phyloP scores from a whole-genome alignment of 352 stramenopile species.

The Globisporangium spinosum region DNA sequence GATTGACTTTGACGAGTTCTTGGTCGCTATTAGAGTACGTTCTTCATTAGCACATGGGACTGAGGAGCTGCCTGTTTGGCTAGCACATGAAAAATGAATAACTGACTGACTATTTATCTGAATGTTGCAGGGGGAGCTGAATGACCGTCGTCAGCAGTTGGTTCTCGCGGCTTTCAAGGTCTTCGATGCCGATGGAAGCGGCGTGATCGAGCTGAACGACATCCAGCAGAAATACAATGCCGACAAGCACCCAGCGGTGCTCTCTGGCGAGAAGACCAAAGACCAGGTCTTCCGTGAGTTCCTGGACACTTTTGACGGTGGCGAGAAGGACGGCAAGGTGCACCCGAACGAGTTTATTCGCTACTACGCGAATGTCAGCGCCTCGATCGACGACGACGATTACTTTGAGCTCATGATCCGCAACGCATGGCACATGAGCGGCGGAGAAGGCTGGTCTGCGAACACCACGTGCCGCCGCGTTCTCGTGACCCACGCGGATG shows the following conservation, averaged over 20 bases:
- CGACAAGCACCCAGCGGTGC: constrained; percentile 50
- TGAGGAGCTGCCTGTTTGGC: not conserved
- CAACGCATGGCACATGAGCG: constrained; percentile 80
- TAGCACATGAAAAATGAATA: not conserved
- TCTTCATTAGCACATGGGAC: not conserved
- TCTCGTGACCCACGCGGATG: constrained; percentile 51
- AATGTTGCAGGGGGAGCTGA: constrained; percentile 33
- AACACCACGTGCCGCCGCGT: constrained; percentile 70
- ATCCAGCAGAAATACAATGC: constrained; percentile 47
- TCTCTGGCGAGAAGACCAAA: constrained; percentile 30
- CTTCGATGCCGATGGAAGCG: constrained; percentile 56
- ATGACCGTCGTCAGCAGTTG: constrained; percentile 39
- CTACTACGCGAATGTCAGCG: constrained; percentile 82
- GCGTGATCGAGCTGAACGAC: constrained; percentile 50
- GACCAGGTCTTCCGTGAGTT: constrained; percentile 35
- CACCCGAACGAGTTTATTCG: constrained; percentile 33
- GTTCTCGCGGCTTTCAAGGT: constrained; percentile 67
- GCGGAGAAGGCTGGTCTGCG: constrained; percentile 49
- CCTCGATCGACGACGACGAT: constrained; percentile 70
- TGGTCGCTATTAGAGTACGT: constrained; percentile 47
- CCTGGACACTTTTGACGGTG: constrained; percentile 36
- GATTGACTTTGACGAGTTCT: constrained; percentile 74
- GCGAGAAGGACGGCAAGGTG: constrained; percentile 33
- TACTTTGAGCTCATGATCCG: constrained; percentile 87
- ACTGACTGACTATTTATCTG: not conserved